Conservation (phyloP, 2,329 filamentous ascomycete genomes). For the Fusarium sp. region DNA sequence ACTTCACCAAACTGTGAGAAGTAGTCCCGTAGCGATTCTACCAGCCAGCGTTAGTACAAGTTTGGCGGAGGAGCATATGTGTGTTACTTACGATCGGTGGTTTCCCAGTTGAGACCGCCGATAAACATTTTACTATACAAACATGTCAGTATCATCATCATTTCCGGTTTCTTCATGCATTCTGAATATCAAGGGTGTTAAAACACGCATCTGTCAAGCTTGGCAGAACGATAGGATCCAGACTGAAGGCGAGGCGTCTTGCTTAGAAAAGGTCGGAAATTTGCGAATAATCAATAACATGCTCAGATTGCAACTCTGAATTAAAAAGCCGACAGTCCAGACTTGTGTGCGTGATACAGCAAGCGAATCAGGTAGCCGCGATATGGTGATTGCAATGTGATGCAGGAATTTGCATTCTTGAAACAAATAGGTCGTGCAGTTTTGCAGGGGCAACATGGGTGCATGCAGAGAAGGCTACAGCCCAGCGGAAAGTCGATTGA, state of each 20-base stretch:
- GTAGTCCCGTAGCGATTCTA: slow-evolving; percentile 96
- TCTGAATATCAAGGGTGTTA: slow-evolving; percentile 17
- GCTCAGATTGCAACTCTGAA: not conserved
- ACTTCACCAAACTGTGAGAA: slow-evolving; percentile 99
- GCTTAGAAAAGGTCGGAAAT: slow-evolving; percentile 28
- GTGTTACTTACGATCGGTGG: slow-evolving; percentile 85
- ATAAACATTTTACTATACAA: slow-evolving; percentile 96
- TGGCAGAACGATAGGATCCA: slow-evolving; percentile 29
- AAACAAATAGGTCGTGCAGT: slow-evolving; percentile 18
- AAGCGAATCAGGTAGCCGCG: not conserved
- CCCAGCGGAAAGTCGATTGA: slow-evolving; percentile 2
- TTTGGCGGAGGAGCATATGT: not conserved
- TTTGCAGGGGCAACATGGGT: slow-evolving; percentile 18
- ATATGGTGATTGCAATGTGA: slow-evolving; percentile 6
- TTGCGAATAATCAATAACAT: slow-evolving; percentile 9
- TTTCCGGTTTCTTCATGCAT: slow-evolving; percentile 9
- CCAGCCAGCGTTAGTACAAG: slow-evolving; percentile 19
- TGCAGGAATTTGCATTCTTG: slow-evolving; percentile 5
- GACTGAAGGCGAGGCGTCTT: slow-evolving; percentile 39
- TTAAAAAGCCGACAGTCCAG: slow-evolving; percentile 8
- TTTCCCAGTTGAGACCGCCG: slow-evolving; percentile 98
- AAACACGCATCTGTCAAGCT: slow-evolving; percentile 12
- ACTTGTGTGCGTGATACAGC: slow-evolving; percentile 2
- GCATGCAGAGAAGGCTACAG: slow-evolving; percentile 21
- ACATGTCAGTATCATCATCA: slow-evolving; percentile 35